These are phyloP conservation scores for Populus ilicifolia DNA, from an alignment of 345 rosid genomes.

Conservation along the genomic window DNA sequence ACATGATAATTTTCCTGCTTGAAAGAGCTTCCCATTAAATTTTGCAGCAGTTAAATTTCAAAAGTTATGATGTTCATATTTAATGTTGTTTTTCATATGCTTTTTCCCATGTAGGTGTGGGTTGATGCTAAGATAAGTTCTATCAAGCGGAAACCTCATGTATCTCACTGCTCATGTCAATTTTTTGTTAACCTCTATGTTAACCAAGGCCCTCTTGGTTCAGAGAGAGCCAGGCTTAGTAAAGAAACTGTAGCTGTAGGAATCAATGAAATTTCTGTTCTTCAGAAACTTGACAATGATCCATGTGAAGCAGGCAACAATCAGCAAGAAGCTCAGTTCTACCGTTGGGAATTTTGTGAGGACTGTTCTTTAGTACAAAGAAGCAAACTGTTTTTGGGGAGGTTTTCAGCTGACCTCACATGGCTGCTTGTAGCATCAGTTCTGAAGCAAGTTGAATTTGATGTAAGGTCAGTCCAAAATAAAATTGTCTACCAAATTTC, in stretches of 20 bases:
- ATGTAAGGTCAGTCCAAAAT: constrained; percentile 49
- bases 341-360: constrained; percentile 66
- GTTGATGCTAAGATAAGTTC: constrained; percentile 74
- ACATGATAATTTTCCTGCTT: neutral
- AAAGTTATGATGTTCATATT: neutral
- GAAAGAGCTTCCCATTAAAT: neutral
- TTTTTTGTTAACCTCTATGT: constrained; percentile 53
- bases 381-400: constrained; percentile 59
- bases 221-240: constrained; percentile 48
- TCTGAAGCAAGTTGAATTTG: constrained; percentile 44
- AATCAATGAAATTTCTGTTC: constrained; percentile 53
- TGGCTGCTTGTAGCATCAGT: constrained; percentile 70
- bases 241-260: constrained; percentile 42
- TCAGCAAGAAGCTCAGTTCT: constrained; percentile 40
- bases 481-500: constrained; percentile 64
- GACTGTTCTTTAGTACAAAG: constrained; percentile 47
- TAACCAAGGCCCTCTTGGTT: constrained; percentile 55
- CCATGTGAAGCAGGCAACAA: constrained; percentile 37
- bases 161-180: constrained; percentile 52
- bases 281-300: constrained; percentile 49
- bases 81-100: constrained; percentile 5
- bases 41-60: neutral
- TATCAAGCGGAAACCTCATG: constrained; percentile 73
- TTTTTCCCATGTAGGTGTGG: constrained; percentile 51
- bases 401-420: constrained; percentile 56